These are phyloP conservation scores for Diaporthe citri DNA, from an alignment of 2,329 filamentous ascomycete species.

Conservation along the genomic window DNA sequence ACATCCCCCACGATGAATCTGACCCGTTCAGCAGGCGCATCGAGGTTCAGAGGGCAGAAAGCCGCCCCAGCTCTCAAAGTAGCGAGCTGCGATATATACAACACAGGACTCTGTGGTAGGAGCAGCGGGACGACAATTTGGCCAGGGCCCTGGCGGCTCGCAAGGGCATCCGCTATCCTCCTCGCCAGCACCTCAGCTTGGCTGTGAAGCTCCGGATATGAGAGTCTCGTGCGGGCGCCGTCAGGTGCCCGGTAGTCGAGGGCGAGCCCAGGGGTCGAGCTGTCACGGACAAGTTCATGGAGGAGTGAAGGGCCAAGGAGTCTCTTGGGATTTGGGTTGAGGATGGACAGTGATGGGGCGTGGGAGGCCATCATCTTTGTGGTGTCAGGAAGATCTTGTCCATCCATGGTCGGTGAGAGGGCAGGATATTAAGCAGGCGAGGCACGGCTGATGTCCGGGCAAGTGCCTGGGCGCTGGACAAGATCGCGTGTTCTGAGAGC, in stretches of 20 bases:
- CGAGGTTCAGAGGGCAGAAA: conserved; percentile 86
- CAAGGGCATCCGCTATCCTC: conserved; percentile 31
- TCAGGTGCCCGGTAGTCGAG: conserved; percentile 73
- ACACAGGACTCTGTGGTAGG: conserved; percentile 79
- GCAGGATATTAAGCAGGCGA: neutral
- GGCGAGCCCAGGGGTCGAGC: conserved; percentile 58
- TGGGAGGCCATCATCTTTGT: conserved; percentile 29
- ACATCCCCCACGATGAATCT: conserved; percentile 87
- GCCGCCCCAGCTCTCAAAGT: conserved; percentile 85
- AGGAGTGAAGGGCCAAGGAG: conserved; percentile 60
- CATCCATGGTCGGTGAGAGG: conserved; percentile 18
- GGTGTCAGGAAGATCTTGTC: conserved; percentile 17
- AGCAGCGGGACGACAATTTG: conserved; percentile 79
- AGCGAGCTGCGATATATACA: conserved; percentile 84
- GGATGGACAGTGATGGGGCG: conserved; percentile 54
- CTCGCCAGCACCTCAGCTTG: conserved; percentile 30
- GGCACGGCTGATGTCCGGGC: conserved; percentile 7
- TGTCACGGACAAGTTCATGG: conserved; percentile 69
- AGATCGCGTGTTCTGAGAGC: neutral
- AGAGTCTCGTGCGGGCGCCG: conserved; percentile 60
- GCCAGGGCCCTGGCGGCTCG: conserved; percentile 20
- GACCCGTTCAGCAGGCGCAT: conserved; percentile 81
- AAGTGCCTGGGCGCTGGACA: neutral
- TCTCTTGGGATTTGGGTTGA: conserved; percentile 58
- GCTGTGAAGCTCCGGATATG: conserved; percentile 73